A percentile compares a stretch with the other conserved stretches of the same genome.
Evolutionary conservation across 2,329 filamentous ascomycete species (phyloP).

Genomic region (Paramyrothecium roridum): DNA sequence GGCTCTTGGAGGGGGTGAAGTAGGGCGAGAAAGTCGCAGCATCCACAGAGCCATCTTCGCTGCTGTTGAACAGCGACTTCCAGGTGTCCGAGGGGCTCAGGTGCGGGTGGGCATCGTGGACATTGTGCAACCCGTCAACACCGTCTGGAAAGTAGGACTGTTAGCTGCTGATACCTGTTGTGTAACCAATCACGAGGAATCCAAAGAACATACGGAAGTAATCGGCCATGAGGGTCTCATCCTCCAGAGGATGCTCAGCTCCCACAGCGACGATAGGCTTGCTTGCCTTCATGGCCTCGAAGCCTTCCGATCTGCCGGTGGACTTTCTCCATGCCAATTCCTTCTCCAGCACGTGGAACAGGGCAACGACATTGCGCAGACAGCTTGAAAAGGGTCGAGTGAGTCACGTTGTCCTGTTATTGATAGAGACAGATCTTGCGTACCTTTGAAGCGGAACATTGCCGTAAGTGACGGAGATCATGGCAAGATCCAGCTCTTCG

Average conservation of each 20-base stretch:
- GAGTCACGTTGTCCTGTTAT: not conserved
- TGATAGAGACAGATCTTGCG: constrained; percentile 9
- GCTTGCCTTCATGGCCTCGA: constrained; percentile 65
- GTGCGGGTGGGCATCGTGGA: constrained; percentile 72
- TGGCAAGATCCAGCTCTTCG: constrained; percentile 79
- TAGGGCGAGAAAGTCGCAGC: constrained; percentile 46
- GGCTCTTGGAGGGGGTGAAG: constrained; percentile 74
- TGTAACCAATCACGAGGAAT: not conserved
- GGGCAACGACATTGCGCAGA: constrained; percentile 79
- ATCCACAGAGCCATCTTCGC: constrained; percentile 29
- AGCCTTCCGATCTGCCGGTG: constrained; percentile 66
- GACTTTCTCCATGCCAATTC: constrained; percentile 80
- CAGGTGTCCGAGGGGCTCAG: constrained; percentile 72
- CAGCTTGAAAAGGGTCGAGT: constrained; percentile 50
- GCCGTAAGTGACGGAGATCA: constrained; percentile 89
- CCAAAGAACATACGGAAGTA: constrained; percentile 70
- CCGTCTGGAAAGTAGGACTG: constrained; percentile 55
- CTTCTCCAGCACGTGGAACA: constrained; percentile 90
- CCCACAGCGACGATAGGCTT: constrained; percentile 87
- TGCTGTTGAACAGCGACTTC: constrained; percentile 59
- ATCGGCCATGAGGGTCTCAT: constrained; percentile 75
- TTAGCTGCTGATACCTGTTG: constrained; percentile 1
- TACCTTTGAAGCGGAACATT: constrained; percentile 86
- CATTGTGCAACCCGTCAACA: constrained; percentile 71
- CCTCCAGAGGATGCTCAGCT: constrained; percentile 79